Evolutionary conservation across 2,329 filamentous ascomycete genomes (phyloP), one percentile per base, ranked within the genome.

Genomic region (Penicillium sp.): DNA sequence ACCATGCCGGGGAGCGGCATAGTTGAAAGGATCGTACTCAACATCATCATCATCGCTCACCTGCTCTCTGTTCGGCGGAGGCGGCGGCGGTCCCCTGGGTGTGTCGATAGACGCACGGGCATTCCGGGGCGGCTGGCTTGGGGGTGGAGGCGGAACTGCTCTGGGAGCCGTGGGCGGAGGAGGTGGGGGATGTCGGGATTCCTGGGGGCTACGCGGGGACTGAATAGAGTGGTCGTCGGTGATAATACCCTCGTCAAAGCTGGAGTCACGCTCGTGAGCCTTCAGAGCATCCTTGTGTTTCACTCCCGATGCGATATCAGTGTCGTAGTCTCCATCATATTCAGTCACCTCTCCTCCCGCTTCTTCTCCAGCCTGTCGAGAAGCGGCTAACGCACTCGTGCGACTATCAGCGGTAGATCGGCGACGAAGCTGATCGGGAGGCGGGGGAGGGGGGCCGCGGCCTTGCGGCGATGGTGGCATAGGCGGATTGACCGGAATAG

Each of bases 271-370:
- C 8, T 83, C 84, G 72, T 96, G 91, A 9, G 90, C 79, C 73
- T 93, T 96, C 60, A 97, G 76, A 0, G 93, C 92, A 76, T 96
- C 93, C 75, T 96, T 97, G 74, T 96, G 91, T 55, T 90, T 91
- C n/a, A 86, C 91, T 10, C 91, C 88, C n/a, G 92, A 91, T 2
- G 89, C 92, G 70, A 97, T 97, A 71, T 97, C 94, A 7, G 94
- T 97, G 67, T 97, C 94, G 71, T 97, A 97, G 70, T 97, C 94
- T 7, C 93, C 94, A 71, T 99, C 94, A 69, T 97, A 97, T 70
- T 97, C 93, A 0, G 91, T 95, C 34, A 91, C 83, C 68, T 95
- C 92, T 58, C 89, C 91, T 58, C 89, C 88, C 27, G 86, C 87
- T 15, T 88, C 87, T 40, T 82, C 76, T 77, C 82, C 59, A 78